These are phyloP conservation scores for Murraya paniculata DNA, from an alignment of 345 rosid species.

Conservation along the genomic window DNA sequence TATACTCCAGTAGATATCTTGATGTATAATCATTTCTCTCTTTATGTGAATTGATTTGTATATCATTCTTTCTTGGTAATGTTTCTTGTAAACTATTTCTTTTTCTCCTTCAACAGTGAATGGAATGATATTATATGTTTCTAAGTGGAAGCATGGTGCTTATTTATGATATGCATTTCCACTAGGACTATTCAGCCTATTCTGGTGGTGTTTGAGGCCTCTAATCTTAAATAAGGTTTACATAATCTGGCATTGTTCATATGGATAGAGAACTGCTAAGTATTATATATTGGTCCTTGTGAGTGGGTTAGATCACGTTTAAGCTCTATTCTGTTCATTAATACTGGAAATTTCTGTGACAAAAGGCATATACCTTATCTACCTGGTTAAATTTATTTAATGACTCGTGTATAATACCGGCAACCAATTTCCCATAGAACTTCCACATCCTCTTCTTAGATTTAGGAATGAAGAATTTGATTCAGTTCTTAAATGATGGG, in stretches of 20 bases:
- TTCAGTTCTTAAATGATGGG: no score
- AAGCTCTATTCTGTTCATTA: not conserved
- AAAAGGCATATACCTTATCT: not conserved
- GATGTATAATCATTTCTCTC: constrained; percentile 8
- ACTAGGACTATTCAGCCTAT: not conserved
- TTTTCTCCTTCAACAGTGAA: not conserved
- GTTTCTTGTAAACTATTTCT: not conserved
- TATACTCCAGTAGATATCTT: not conserved
- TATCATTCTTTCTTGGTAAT: not conserved
- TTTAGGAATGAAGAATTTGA: not conserved
- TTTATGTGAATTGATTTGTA: not conserved
- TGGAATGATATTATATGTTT: not conserved
- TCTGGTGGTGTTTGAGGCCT: not conserved
- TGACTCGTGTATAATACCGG: not conserved
- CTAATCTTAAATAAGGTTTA: not conserved
- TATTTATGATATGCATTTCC: not conserved
- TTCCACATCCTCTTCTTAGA: not conserved
- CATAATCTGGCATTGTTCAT: not conserved
- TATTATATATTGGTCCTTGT: not conserved
- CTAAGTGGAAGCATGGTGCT: not conserved
- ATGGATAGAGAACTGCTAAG: not conserved
- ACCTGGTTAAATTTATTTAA: not conserved
- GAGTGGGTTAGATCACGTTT: not conserved
- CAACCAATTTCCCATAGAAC: not conserved
- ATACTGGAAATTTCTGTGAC: not conserved